Conservation (phyloP, 352 stramenopile species). For the Phytophthora pini region DNA sequence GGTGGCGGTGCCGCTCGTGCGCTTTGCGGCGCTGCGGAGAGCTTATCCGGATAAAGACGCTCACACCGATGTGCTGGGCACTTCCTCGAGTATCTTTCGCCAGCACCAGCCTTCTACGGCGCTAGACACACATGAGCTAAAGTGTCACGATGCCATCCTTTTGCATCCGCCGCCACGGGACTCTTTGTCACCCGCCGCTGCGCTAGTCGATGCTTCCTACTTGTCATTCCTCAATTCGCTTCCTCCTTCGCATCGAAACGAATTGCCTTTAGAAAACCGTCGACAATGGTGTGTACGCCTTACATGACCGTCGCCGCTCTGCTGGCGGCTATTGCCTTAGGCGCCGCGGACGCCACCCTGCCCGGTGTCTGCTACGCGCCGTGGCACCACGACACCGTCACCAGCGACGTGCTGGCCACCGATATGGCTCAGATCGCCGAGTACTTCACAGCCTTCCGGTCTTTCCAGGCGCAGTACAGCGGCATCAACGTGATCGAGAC, state of each 20-base stretch:
- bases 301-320: slow-evolving; percentile 24
- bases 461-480: slow-evolving; percentile 71
- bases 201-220: slow-evolving; percentile 15
- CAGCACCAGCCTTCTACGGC: slow-evolving; percentile 17
- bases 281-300: slow-evolving; percentile 30
- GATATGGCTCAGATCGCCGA: slow-evolving; percentile 49
- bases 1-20: slow-evolving; percentile 22
- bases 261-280: slow-evolving; percentile 14
- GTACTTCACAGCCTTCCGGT: slow-evolving; percentile 66
- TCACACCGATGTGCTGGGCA: slow-evolving; percentile 36
- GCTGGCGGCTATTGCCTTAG: slow-evolving; percentile 17
- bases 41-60: slow-evolving; percentile 3
- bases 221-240: slow-evolving; percentile 34
- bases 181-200: slow-evolving; percentile 14
- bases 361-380: slow-evolving; percentile 66
- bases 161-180: slow-evolving; percentile 9
- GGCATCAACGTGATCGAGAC: slow-evolving; percentile 59
- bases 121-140: slow-evolving; percentile 4
- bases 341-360: slow-evolving; percentile 17
- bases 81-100: slow-evolving; percentile 35
- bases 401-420: slow-evolving; percentile 40
- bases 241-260: slow-evolving; percentile 20
- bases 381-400: slow-evolving; percentile 63
- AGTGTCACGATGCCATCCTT: slow-evolving; percentile 20
- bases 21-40: slow-evolving; percentile 8